Base-by-base conservation (phyloP, 2,329 filamentous ascomycete genomes). In the Neonectria punicea region DNA sequence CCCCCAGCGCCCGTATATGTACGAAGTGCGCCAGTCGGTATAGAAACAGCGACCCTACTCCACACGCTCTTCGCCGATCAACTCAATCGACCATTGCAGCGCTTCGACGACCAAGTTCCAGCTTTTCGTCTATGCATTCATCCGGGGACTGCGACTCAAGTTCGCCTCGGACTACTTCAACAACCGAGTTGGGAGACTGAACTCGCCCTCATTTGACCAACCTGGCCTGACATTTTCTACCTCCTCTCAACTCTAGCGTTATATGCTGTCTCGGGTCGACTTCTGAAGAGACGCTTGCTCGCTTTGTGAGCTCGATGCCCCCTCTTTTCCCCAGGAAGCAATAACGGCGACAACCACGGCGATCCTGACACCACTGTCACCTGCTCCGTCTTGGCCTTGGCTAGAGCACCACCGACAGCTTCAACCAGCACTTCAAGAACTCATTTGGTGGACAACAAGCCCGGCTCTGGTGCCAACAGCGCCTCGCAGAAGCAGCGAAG, bases 41-140 rank as follows among this genome's bases (percentile, higher is more conserved):
- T 46, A 18, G 32, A 43, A 60, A 41, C 41, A 30, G 34, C 28
- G 22, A 30, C 44, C 51, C 16, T 60, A 47, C 53, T 30, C 44
- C 50, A 18, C 51, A 41, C 56, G 20, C 44, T 46, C 11, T 46
- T 32, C 5, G 47, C 30, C n/a, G 14, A 41, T 41, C 55, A 39
- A 56, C 43, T 50, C 39, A 51, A 60, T 59, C 55, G 28, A 59
- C 34, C 28, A 44, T 22, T 46, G 34, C 56, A 28, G 43, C 16
- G 16, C 50, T 43, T 53, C 14, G 28, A 56, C 13, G 36, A 20
- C 53, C 20, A 14, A 28, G 7, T 46, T n/a, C 22, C 41, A 30
- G 6, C 53, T 50, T 18, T 22, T 51, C 46, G 46, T 58, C 56
- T 64, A 64, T 64, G 61, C 51, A 44, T 59, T 39, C 56, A 55